Base-by-base conservation (phyloP, 2,329 filamentous ascomycete genomes). In the Aspergillus novoparasiticus region DNA sequence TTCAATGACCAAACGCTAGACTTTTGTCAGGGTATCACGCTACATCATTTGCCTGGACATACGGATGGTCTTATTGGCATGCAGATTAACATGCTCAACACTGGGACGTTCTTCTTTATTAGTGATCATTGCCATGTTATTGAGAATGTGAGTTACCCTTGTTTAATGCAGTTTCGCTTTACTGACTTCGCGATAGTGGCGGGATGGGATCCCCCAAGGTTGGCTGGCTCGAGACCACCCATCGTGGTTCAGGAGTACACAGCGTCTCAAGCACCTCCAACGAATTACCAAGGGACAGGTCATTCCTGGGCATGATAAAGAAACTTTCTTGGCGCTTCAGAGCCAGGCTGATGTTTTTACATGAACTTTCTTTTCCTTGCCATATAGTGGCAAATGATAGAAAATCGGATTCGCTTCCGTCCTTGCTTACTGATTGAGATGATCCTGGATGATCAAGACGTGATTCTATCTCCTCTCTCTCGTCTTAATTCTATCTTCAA, bases 91-190 rank as follows among this genome's bases (percentile, higher is more conserved):
- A 60, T 65, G 58, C 58, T 53, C 9, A 26, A 63, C 14, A 61
- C 54, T 1, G 64, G 64, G 2, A 65, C 64, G 2, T 65, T 65
- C 43, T 51, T 65, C 32, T 65, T 63, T 4, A 63, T 63, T 39
- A 65, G 61, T 41, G 64, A 65, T 10, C 64, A 65, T 32, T 65
- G 61, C 19, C 64, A 65, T 54, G 64, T 65, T 1, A 58, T 63
- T 28, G 64, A 65, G 23, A 65, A 65, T 61, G 63, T 63, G 46
- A 16, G 57, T 36, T 19, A 9, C 2, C n/a, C 30, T 2, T 41
- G 4, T 19, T 2, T 51, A 0, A n/a, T 19, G 1, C 6, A 11
- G 11, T 0, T 3, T 9, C 11, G 1, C 26, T 19, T 10, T 16
- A 43, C 57, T 63, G 43, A 63, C 23, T 6, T 41, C 3, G 9